These are phyloP conservation scores for Calonectria montana DNA, from an alignment of 2,329 filamentous ascomycete species.

Conservation along the genomic window DNA sequence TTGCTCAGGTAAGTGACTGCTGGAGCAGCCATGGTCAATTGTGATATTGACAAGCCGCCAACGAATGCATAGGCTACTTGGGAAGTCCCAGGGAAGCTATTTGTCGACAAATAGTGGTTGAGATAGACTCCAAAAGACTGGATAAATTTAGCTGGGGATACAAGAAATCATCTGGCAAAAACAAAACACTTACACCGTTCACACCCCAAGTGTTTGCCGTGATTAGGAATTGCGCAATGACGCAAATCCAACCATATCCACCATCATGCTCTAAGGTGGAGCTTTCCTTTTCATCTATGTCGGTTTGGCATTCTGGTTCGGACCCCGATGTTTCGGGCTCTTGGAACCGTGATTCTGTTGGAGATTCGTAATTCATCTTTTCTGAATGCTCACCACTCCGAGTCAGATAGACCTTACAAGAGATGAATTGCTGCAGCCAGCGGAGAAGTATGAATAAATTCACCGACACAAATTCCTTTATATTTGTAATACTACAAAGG, in stretches of 20 bases:
- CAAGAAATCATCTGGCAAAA: neutral
- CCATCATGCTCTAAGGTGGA: neutral
- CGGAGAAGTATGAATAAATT: neutral
- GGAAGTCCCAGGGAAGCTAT: neutral
- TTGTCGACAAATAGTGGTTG: neutral
- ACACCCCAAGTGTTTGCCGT: conserved; percentile 10
- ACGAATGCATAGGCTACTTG: conserved; percentile 4
- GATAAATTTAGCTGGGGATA: neutral
- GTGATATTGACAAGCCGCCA: neutral
- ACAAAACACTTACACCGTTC: neutral
- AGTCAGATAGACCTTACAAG: neutral
- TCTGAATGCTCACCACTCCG: neutral
- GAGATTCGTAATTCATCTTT: neutral
- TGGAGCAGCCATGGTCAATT: neutral
- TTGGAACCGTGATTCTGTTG: neutral
- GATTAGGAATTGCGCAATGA: conserved; percentile 7
- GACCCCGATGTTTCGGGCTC: neutral
- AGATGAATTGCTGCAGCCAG: neutral
- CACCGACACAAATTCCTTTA: neutral
- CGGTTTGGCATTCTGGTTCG: neutral
- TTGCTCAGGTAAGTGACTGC: neutral
- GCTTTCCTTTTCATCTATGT: neutral
- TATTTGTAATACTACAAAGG: neutral
- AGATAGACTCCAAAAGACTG: conserved; percentile 7
- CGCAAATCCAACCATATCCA: conserved; percentile 3